Evolutionary conservation across 345 rosid species (phyloP).

Genomic region (Rhizophora mangle): DNA sequence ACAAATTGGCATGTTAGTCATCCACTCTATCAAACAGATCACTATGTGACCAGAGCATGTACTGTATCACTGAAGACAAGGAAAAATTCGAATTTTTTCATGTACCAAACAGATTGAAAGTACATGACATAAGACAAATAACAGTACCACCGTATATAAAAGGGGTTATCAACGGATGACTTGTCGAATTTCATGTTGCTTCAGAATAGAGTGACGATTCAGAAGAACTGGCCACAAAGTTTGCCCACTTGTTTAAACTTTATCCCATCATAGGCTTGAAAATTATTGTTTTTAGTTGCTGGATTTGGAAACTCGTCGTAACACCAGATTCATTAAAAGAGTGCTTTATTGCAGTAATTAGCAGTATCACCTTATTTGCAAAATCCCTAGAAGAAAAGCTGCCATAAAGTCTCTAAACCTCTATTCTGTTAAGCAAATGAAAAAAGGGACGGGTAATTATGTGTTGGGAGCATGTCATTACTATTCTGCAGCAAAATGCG

Average conservation of each 20-base stretch:
- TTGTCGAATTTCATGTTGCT: background rate
- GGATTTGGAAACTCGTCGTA: background rate
- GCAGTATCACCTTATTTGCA: too few relatives aligned
- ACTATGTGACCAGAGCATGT: too few relatives aligned
- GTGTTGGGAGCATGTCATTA: too few relatives aligned
- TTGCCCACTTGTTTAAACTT: conserved; percentile 23
- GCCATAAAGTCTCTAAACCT: too few relatives aligned
- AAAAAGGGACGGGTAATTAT: too few relatives aligned
- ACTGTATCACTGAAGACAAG: background rate
- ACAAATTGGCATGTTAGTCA: too few relatives aligned
- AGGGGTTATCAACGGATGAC: conserved; percentile 8
- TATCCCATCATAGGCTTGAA: conserved; percentile 3
- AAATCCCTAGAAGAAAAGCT: too few relatives aligned
- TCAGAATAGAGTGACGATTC: conserved; percentile 8
- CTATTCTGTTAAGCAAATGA: too few relatives aligned
- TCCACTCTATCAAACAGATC: too few relatives aligned
- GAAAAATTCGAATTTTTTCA: background rate
- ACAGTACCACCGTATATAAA: background rate
- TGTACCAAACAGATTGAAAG: conserved; percentile 12
- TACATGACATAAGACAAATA: conserved; percentile 9
- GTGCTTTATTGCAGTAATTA: too few relatives aligned
- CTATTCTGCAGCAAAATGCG: too few relatives aligned
- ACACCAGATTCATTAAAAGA: too few relatives aligned
- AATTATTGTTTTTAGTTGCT: conserved; percentile 12
- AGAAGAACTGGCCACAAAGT: background rate